These are phyloP conservation scores for Salvia rosmarinus DNA, from an alignment of 257 asterid species.

Conservation along the genomic window DNA sequence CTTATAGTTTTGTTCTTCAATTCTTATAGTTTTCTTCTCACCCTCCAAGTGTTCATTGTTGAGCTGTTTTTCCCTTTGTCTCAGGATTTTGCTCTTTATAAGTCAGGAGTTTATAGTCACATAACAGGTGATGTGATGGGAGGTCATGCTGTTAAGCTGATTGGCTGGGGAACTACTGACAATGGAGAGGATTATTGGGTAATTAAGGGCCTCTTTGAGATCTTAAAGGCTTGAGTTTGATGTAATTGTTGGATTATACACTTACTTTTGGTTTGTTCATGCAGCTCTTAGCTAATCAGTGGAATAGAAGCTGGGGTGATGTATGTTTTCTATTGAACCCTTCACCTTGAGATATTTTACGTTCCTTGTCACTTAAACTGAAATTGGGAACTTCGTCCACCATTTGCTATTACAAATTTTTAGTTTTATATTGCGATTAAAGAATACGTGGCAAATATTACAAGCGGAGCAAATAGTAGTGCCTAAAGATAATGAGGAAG, in stretches of 20 bases:
- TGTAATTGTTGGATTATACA: constrained; percentile 3
- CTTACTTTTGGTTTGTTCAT: constrained; percentile 36
- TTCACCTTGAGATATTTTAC: constrained; percentile 23
- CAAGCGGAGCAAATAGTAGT: not conserved
- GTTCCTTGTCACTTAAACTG: not conserved
- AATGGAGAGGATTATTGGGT: constrained; percentile 97
- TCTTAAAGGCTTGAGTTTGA: constrained; percentile 30
- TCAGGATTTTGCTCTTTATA: constrained; percentile 93
- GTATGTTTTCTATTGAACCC: constrained; percentile 52
- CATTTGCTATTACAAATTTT: not conserved
- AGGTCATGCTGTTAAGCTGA: constrained; percentile 93
- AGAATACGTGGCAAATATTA: not conserved
- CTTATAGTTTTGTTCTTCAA: not conserved
- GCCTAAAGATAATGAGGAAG: not conserved
- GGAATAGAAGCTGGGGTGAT: constrained; percentile 99
- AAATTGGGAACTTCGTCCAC: not conserved
- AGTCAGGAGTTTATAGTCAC: constrained; percentile 92
- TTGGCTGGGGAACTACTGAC: constrained; percentile 90
- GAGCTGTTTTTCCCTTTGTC: constrained; percentile 13
- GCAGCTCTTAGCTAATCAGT: constrained; percentile 94
- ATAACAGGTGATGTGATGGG: constrained; percentile 73
- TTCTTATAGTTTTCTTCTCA: not conserved
- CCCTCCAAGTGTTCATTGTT: constrained; percentile 8
- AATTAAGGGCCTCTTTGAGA: constrained; percentile 20
- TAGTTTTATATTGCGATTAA: not conserved